Conservation (phyloP, 1,139 yeast genomes). For the Hanseniaspora sp. region DNA sequence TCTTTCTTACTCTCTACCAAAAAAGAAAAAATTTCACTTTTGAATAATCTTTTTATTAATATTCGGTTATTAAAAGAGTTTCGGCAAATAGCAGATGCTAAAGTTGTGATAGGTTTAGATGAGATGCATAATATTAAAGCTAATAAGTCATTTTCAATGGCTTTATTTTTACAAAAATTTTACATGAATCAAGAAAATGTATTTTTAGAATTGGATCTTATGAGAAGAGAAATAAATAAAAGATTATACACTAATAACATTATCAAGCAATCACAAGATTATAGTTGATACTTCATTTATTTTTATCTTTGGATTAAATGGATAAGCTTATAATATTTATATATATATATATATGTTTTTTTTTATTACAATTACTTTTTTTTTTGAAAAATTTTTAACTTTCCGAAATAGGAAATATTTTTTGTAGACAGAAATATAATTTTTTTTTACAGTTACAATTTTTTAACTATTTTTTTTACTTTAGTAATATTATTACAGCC, state of each 20-base stretch:
- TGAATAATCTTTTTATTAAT: background rate
- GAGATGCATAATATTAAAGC: conserved; percentile 4
- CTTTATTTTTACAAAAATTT: background rate
- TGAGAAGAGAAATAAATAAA: conserved; percentile 6
- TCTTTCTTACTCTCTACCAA: background rate
- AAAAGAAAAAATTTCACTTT: background rate
- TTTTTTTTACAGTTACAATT: background rate
- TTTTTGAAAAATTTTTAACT: background rate
- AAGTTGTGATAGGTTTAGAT: background rate
- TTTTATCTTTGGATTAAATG: background rate
- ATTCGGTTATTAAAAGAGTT: background rate
- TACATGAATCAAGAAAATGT: background rate
- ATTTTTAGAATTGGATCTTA: background rate
- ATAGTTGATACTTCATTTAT: background rate
- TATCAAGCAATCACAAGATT: background rate
- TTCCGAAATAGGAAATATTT: too few relatives aligned
- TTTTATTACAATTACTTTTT: background rate
- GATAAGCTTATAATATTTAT: background rate
- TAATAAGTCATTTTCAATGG: background rate
- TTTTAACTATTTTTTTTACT: background rate
- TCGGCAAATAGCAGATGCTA: background rate
- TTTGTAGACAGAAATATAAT: too few relatives aligned
- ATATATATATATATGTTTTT: background rate
- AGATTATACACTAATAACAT: conserved; percentile 5
- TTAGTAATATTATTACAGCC: background rate